phyloP scores from a whole-genome alignment of 2,329 filamentous ascomycete genomes.

The Trichoderma guizhouense region DNA sequence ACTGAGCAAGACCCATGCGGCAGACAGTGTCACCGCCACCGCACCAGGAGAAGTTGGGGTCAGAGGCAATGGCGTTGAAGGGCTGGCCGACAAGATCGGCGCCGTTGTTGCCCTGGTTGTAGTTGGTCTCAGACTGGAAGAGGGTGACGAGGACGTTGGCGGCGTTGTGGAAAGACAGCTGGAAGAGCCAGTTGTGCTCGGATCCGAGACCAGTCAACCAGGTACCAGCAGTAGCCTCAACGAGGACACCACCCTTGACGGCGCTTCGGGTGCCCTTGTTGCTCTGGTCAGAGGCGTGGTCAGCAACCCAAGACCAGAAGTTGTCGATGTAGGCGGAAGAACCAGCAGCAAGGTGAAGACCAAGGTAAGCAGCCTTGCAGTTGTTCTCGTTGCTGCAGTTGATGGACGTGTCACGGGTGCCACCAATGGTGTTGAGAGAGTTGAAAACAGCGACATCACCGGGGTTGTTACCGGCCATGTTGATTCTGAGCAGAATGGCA shows the following conservation, averaged over 20 bases:
- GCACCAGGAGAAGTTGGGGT: constrained; percentile 19
- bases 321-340: constrained; percentile 19
- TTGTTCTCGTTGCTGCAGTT: constrained; percentile 8
- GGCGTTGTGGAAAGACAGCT: constrained; percentile 14
- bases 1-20: constrained; percentile 19
- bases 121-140: constrained; percentile 19
- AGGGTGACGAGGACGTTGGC: constrained; percentile 17
- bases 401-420: constrained; percentile 15
- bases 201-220: constrained; percentile 17
- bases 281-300: constrained; percentile 7
- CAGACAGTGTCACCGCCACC: not conserved
- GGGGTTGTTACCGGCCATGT: constrained; percentile 17
- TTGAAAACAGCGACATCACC: constrained; percentile 19
- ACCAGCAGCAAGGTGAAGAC: constrained; percentile 15
- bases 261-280: not conserved
- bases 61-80: not conserved
- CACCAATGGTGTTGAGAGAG: constrained; percentile 19
- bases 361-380: constrained; percentile 17
- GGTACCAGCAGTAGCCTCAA: constrained; percentile 16
- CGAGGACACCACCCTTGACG: constrained; percentile 17
- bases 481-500: constrained; percentile 15
- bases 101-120: constrained; percentile 14
- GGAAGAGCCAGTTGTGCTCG: constrained; percentile 19
- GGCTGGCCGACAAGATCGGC: constrained; percentile 7
- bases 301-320: constrained; percentile 19